Conservation (phyloP, 225 moss, liverwort and hornwort genomes). For the Lunularia cruciata region DNA sequence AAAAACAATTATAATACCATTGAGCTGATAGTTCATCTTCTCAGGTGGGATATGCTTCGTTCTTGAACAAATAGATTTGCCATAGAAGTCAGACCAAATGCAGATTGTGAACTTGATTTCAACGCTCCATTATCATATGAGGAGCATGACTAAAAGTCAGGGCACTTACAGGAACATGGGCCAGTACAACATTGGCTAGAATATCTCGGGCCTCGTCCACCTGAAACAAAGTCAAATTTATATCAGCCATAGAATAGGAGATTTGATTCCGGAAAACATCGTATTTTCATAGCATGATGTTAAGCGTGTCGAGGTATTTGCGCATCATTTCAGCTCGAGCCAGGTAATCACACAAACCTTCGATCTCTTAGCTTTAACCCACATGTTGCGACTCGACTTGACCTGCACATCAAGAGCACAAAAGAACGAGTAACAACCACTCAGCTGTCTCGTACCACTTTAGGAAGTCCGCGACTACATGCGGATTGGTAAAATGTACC, state of each 20-base stretch:
- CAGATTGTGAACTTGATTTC: too few relatives aligned
- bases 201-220: constrained; percentile 98
- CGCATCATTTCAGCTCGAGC: too few relatives aligned
- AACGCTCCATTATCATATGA: too few relatives aligned
- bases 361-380: constrained; percentile 94
- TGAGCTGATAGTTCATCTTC: neutral
- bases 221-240: constrained; percentile 51
- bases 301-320: too few relatives aligned
- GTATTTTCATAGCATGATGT: too few relatives aligned
- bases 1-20: neutral
- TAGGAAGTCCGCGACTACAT: too few relatives aligned
- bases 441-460: too few relatives aligned
- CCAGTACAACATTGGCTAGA: constrained; percentile 89
- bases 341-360: constrained; percentile 53
- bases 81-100: neutral
- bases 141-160: neutral
- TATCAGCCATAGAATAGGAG: too few relatives aligned
- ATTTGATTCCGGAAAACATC: too few relatives aligned
- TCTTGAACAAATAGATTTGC: too few relatives aligned
- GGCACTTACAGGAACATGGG: constrained; percentile 88
- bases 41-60: neutral
- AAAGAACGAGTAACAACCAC: too few relatives aligned
- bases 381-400: constrained; percentile 83
- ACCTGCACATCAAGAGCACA: constrained; percentile 52
- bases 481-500: too few relatives aligned